Evolutionary conservation across 1,139 yeast genomes (phyloP).

Genomic region (Geotrichum macrosporum): DNA sequence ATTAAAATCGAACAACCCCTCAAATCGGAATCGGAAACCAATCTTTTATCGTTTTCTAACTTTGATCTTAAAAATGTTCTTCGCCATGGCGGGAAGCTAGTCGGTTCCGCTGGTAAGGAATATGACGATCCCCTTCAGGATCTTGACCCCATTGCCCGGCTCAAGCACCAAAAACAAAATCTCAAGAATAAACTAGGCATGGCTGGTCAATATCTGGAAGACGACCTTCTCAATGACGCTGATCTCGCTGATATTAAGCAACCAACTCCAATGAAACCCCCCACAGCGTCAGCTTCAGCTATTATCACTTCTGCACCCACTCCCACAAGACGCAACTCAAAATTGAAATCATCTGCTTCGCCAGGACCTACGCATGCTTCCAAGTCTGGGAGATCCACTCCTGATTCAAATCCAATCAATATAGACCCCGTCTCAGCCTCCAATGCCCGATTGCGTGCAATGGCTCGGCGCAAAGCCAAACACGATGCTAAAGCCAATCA

Average conservation of each 20-base stretch:
- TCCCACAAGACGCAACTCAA: conserved; percentile 14
- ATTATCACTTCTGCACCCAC: conserved; percentile 26
- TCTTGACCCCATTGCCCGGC: conserved; percentile 41
- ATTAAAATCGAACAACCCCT: conserved; percentile 27
- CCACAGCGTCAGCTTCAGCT: conserved; percentile 19
- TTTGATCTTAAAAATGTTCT: conserved; percentile 65
- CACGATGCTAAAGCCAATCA: conserved; percentile 63
- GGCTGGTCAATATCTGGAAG: conserved; percentile 43
- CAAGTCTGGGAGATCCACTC: conserved; percentile 26
- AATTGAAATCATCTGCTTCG: conserved; percentile 23
- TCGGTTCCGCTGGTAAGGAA: conserved; percentile 63
- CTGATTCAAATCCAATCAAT: conserved; percentile 22
- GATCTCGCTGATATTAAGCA: conserved; percentile 31
- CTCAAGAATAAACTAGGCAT: conserved; percentile 43
- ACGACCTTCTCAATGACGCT: conserved; percentile 34
- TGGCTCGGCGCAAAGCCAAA: conserved; percentile 90
- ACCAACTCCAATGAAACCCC: conserved; percentile 22
- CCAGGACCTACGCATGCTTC: conserved; percentile 22
- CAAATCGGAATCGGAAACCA: conserved; percentile 33
- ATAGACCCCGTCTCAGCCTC: conserved; percentile 32
- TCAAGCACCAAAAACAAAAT: conserved; percentile 40
- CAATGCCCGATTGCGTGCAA: conserved; percentile 83
- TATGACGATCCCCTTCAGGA: conserved; percentile 40
- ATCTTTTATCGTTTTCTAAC: conserved; percentile 53
- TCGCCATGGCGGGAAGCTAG: conserved; percentile 61